Evolutionary conservation across 495 filamentous ascomycete genomes (phyloP).

Genomic region (Bryoglossum gracile): DNA sequence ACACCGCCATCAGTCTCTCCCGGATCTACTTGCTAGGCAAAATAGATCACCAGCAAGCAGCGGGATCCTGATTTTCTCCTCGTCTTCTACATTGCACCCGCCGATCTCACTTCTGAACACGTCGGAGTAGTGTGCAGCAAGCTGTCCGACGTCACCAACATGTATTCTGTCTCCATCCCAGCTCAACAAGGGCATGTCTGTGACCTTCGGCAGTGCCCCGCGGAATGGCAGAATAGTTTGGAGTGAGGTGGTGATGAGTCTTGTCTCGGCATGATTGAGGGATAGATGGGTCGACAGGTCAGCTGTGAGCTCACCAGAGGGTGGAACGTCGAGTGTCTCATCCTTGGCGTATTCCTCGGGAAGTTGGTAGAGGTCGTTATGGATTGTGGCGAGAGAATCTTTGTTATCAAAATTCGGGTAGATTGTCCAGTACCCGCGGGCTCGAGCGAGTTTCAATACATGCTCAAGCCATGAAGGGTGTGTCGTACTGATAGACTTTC

Average conservation of each 20-base stretch:
- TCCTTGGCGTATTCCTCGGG: conserved; percentile 57
- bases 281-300: conserved; percentile 20
- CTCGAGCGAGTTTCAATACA: conserved; percentile 61
- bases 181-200: conserved; percentile 17
- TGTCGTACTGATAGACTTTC: conserved; percentile 48
- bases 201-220: conserved; percentile 13
- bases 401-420: conserved; percentile 55
- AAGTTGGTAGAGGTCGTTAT: conserved; percentile 60
- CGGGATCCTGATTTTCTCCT: not conserved
- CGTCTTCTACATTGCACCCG: conserved; percentile 6
- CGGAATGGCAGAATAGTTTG: conserved; percentile 16
- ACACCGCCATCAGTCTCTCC: not conserved
- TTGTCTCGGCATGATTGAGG: conserved; percentile 15
- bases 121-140: conserved; percentile 9
- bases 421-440: conserved; percentile 63
- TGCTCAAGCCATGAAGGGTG: conserved; percentile 76
- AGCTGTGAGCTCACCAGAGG: conserved; percentile 16
- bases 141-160: not conserved
- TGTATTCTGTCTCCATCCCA: conserved; percentile 17
- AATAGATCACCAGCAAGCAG: conserved; percentile 18
- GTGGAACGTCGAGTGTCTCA: not conserved
- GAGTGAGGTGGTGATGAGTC: conserved; percentile 15
- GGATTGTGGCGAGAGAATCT: conserved; percentile 54
- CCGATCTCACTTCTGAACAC: conserved; percentile 22
- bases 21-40: conserved; percentile 12